Percentiles rank a stretch among this genome's conserved stretches.
Conservation (phyloP, 768 basidiomycete species). For the Royoungia palumana region DNA sequence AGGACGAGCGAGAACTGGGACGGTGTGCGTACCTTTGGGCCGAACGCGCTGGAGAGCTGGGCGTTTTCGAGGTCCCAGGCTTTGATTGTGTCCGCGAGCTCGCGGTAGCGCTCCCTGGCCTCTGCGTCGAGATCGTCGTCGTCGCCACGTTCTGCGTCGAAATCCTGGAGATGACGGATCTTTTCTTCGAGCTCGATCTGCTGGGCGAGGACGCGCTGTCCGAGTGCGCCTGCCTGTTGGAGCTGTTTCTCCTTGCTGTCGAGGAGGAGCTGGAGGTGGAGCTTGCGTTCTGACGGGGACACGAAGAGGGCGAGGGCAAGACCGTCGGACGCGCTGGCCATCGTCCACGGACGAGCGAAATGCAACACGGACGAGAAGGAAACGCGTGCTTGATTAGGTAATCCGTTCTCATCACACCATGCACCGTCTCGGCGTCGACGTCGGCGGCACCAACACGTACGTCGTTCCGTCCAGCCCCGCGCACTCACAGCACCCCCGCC, state of each 20-base stretch:
- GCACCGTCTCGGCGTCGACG: slow-evolving; percentile 33
- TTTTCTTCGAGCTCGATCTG: slow-evolving; percentile 91
- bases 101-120: slow-evolving; percentile 69
- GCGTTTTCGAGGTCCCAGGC: slow-evolving; percentile 80
- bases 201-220: slow-evolving; percentile 90
- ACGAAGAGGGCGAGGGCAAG: slow-evolving; percentile 35
- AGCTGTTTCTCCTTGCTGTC: slow-evolving; percentile 92
- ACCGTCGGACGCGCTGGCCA: slow-evolving; percentile 42
- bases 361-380: slow-evolving; percentile 10
- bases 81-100: slow-evolving; percentile 71
- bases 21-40: slow-evolving; percentile 49
- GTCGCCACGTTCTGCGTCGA: slow-evolving; percentile 60
- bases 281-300: slow-evolving; percentile 58
- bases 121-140: slow-evolving; percentile 64
- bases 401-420: background rate
- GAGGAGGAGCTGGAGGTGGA: slow-evolving; percentile 65
- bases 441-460: slow-evolving; percentile 35
- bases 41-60: slow-evolving; percentile 68
- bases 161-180: slow-evolving; percentile 75
- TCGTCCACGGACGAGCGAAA: slow-evolving; percentile 22
- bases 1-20: slow-evolving; percentile 11
- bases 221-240: slow-evolving; percentile 86
- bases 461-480: too few relatives aligned
- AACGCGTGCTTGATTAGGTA: background rate
- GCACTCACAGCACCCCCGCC: background rate